phyloP scores from a whole-genome alignment of 192 early-diverging fungal species.

The Podila epigama region DNA sequence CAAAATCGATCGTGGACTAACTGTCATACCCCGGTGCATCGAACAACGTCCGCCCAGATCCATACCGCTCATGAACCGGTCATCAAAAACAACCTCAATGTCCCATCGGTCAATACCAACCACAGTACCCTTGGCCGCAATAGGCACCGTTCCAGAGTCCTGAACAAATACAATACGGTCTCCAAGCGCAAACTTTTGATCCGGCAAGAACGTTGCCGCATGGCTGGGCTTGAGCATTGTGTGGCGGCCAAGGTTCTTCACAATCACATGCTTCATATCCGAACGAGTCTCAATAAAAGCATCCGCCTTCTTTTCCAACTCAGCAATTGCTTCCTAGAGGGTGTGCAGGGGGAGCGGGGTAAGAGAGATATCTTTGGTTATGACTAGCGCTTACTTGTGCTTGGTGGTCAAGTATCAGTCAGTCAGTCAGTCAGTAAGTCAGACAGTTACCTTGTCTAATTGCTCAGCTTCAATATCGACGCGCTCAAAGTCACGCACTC shows the following conservation, averaged over 20 bases:
- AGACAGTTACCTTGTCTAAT: conserved; percentile 66
- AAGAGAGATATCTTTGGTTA: background rate
- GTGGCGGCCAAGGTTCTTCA: conserved; percentile 59
- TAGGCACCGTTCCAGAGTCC: conserved; percentile 76
- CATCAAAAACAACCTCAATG: conserved; percentile 91
- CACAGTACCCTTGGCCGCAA: conserved; percentile 85
- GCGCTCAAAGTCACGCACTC: conserved; percentile 68
- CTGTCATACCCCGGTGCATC: conserved; percentile 74
- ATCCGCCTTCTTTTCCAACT: conserved; percentile 66
- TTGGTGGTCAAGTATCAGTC: no score
- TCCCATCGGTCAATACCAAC: conserved; percentile 78
- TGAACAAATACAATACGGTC: conserved; percentile 84
- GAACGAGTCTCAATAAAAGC: conserved; percentile 48
- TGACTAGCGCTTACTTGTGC: background rate
- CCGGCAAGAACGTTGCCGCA: conserved; percentile 69
- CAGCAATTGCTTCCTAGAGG: conserved; percentile 58
- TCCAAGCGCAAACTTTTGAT: conserved; percentile 85
- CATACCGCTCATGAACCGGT: conserved; percentile 78
- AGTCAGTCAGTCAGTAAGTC: no score
- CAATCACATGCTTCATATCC: conserved; percentile 51
- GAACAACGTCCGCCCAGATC: conserved; percentile 83
- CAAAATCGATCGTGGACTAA: conserved; percentile 68
- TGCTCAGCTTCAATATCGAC: conserved; percentile 69
- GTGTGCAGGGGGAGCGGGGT: background rate
- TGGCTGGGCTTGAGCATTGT: conserved; percentile 84